A percentile compares a stretch with the other conserved stretches of the same genome.
These are phyloP conservation scores for Aspergillus sp. DNA, from an alignment of 2,329 filamentous ascomycete species.

Conservation along the genomic window DNA sequence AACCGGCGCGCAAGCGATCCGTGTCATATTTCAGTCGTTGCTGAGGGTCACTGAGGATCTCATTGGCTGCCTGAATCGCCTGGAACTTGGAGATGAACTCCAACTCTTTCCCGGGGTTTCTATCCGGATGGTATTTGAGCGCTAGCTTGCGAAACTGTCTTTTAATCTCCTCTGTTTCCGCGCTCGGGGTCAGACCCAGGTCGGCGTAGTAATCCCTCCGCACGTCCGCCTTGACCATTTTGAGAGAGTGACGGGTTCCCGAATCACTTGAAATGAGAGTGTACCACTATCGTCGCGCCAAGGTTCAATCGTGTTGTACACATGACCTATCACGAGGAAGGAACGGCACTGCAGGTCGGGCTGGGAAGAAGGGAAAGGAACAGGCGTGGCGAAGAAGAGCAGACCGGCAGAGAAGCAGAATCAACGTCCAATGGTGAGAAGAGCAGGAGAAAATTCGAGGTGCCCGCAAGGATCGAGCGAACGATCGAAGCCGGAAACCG, in stretches of 20 bases:
- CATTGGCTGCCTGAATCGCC: slow-evolving; percentile 81
- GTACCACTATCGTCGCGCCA: slow-evolving; percentile 16
- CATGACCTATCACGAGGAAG: slow-evolving; percentile 22
- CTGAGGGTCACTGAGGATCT: slow-evolving; percentile 67
- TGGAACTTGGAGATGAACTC: slow-evolving; percentile 83
- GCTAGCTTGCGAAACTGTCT: slow-evolving; percentile 88
- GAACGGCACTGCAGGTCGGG: not conserved
- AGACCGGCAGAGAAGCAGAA: not conserved
- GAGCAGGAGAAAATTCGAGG: not conserved
- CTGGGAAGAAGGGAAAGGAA: not conserved
- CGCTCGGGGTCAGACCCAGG: slow-evolving; percentile 68
- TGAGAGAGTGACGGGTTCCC: slow-evolving; percentile 29
- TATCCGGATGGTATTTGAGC: slow-evolving; percentile 83
- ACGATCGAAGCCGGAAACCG: not conserved
- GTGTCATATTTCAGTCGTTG: slow-evolving; percentile 63
- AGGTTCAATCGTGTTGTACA: slow-evolving; percentile 17
- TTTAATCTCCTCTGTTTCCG: slow-evolving; percentile 74
- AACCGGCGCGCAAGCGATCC: slow-evolving; percentile 57
- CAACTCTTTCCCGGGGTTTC: slow-evolving; percentile 78
- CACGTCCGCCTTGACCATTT: slow-evolving; percentile 69
- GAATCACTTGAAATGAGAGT: slow-evolving; percentile 11
- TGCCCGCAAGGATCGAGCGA: not conserved
- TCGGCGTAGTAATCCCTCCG: slow-evolving; percentile 82
- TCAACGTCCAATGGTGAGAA: not conserved
- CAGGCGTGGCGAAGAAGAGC: not conserved